These are phyloP conservation scores for Petasospora rhodanensis DNA, from an alignment of 1,139 yeast genomes.

Conservation along the genomic window DNA sequence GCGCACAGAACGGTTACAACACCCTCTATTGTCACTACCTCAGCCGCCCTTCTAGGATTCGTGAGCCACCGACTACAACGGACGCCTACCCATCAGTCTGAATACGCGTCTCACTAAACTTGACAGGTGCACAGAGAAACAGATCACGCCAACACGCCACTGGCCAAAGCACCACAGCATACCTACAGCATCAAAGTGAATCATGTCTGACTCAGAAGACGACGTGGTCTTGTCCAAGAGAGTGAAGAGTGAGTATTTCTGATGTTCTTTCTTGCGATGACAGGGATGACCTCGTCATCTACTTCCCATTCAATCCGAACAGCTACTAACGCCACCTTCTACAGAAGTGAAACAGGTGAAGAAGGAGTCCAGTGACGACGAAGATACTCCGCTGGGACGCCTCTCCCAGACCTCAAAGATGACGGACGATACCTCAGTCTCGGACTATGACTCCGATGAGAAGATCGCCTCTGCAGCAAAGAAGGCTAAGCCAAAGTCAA, in stretches of 20 bases:
- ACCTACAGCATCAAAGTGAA: not conserved
- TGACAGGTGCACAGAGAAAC: too few relatives aligned
- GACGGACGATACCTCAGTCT: constrained; percentile 17
- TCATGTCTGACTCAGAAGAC: constrained; percentile 25
- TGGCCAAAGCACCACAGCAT: too few relatives aligned
- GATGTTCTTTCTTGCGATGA: not conserved
- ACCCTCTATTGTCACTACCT: too few relatives aligned
- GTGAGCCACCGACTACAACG: too few relatives aligned
- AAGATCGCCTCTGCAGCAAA: constrained; percentile 5
- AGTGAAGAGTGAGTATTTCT: constrained; percentile 14
- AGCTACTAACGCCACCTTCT: not conserved
- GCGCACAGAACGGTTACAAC: too few relatives aligned
- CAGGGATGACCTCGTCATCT: too few relatives aligned
- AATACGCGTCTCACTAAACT: too few relatives aligned
- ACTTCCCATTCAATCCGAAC: not conserved
- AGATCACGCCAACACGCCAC: too few relatives aligned
- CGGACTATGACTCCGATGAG: constrained; percentile 21
- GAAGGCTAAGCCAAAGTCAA: constrained; percentile 7
- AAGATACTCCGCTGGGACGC: constrained; percentile 21
- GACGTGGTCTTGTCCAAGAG: constrained; percentile 23
- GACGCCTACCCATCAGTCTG: too few relatives aligned
- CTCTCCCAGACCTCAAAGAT: constrained; percentile 8
- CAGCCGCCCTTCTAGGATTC: too few relatives aligned
- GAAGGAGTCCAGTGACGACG: constrained; percentile 18
- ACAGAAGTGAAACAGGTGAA: constrained; percentile 5